Base-by-base conservation (phyloP, 805 yeast genomes). In the Metschnikowia colocasiae region DNA sequence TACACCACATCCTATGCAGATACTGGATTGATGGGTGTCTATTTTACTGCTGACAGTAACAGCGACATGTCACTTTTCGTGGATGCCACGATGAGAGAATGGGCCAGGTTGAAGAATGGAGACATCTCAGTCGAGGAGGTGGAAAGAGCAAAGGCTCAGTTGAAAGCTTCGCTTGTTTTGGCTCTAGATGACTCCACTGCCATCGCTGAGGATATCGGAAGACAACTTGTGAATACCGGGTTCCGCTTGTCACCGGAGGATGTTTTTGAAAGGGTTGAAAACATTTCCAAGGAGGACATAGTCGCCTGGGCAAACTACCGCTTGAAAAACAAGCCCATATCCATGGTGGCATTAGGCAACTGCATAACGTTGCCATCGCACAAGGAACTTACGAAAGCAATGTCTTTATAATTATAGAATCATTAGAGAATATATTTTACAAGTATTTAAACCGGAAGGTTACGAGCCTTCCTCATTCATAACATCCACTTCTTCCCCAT, bases 11-110 rank as follows among this genome's bases (percentile, higher is more conserved):
- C 96, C 1, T 94, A 94, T 68, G 91, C 97, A 9, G 99, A 94
- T 69, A 87, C 97, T 10, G 99, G 99, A 7, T 73, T 94, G 45
- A 92, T 97, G 97, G 99, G 99, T 30, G 85, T 92, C 58, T 94
- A 94, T 64, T 76, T 94, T 50, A 88, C 89, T 6, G 81, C 95
- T 19, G 97, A 92, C 57, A 83, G 82, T 60, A 78, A 77, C 53
- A 76, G 82, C 26, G 74, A 86, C 54, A 73, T 87, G 57, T 81
- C 79, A 54, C 74, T 79, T 32, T 79, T 91, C 43, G 78, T 88
- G 30, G 82, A 85, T 59, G 89, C 87, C 50, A 80, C 92, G 19
- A 67, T 87, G 55, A 78, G 79, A 56, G 98, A 94, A 71, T 94
- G 98, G 98, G 80, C 79, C 50, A 79, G 97, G 60, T 76, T 94